Conservation (phyloP, 2,329 filamentous ascomycete species). For the Xylaria hypoxylon region DNA sequence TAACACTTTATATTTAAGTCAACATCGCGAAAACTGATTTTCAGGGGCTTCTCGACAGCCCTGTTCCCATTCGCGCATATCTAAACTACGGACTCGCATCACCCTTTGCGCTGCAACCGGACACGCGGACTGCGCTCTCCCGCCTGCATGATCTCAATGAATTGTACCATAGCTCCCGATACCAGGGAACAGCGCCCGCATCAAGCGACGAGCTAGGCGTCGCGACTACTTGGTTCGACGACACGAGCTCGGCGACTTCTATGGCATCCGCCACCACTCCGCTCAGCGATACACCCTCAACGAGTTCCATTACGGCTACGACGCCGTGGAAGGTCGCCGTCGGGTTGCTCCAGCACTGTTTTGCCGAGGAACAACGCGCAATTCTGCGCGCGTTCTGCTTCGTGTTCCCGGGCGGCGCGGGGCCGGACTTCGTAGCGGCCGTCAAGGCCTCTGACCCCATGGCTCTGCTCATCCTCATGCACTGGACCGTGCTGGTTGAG, state of each 20-base stretch:
- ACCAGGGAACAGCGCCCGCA: conserved; percentile 24
- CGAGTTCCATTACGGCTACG: conserved; percentile 3
- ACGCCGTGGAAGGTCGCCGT: conserved; percentile 43
- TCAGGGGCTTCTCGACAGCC: conserved; percentile 45
- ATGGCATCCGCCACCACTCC: conserved; percentile 22
- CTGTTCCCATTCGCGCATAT: conserved; percentile 43
- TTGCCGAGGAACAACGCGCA: conserved; percentile 52
- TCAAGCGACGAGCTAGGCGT: conserved; percentile 30
- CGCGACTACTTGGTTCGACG: conserved; percentile 20
- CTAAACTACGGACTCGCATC: conserved; percentile 43
- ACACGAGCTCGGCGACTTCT: conserved; percentile 14
- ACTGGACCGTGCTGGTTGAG: conserved; percentile 54
- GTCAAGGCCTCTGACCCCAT: conserved; percentile 51
- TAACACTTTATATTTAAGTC: conserved; percentile 29
- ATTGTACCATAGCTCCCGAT: conserved; percentile 34
- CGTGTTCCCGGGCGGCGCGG: conserved; percentile 49
- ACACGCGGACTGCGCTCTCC: conserved; percentile 39
- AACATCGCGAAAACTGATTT: conserved; percentile 45
- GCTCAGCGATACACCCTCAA: conserved; percentile 24
- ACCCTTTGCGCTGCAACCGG: conserved; percentile 40
- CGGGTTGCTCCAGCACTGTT: conserved; percentile 49
- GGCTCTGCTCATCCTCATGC: conserved; percentile 53
- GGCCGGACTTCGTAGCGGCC: conserved; percentile 49
- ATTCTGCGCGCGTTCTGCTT: conserved; percentile 50
- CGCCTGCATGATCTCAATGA: conserved; percentile 44